Base-by-base conservation (phyloP, 2,329 filamentous ascomycete genomes). In the Herpotrichia juniperi region DNA sequence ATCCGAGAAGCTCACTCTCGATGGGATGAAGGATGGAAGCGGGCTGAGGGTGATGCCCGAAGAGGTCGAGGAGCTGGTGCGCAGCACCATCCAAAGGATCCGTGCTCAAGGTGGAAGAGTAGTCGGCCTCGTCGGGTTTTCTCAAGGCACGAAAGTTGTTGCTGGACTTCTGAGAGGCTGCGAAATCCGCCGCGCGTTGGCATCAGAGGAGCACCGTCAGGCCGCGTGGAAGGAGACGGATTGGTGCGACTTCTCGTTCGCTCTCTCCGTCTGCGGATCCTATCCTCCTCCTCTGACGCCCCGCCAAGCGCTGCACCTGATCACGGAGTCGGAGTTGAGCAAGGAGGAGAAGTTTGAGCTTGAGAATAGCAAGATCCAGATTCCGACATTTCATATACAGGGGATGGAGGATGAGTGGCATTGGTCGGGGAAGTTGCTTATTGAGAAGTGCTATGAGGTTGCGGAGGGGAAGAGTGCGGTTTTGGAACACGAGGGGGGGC, bases 351-450 rank as follows among this genome's bases (percentile, higher is more conserved):
- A 54, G 43, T 49, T 55, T 34, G 45, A 30, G 34, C 4, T 63
- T 9, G 1, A 58, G 19, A 47, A 35, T 14, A 34, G 14, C 34
- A 69, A 64, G 51, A 68, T 73, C 24, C 12, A 8, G 2, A 48
- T 52, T 4, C 71, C 71, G n/a, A 62, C 62, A 35, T 37, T 75
- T 21, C 71, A 74, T 62, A 59, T 74, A 1, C 52, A 57, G 49
- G 73, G 69, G 1, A 50, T 30, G 24, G 48, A 67, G 54, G 73
- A 76, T 50, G 68, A 74, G 55, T 74, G 66, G 63, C 40, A 53
- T 7, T 70, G 67, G 64, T 64, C 66, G 46, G 68, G 72, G 2
- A 53, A 69, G 25, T 39, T 61, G 26, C 14, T 76, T 56, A 60
- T 69, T 35, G 61, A 61, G n/a, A 59, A 45, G n/a, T 53, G 54